A percentile compares a stretch with the other conserved stretches of the same genome.
Evolutionary conservation across 257 asterid genomes (phyloP).

Genomic region (Verbena officinalis): DNA sequence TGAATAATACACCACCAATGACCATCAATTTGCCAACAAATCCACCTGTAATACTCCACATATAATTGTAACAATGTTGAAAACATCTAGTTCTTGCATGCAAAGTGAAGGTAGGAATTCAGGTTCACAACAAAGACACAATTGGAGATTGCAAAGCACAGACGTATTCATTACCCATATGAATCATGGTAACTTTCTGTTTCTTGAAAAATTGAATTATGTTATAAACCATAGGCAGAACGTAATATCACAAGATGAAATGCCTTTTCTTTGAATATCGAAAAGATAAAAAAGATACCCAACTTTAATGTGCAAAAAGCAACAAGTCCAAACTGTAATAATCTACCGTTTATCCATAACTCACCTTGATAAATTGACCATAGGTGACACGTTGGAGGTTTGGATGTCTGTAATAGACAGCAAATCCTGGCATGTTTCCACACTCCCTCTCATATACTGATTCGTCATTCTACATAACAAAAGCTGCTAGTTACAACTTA

Average conservation of each 20-base stretch:
- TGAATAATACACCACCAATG: slow-evolving; percentile 12
- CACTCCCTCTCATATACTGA: slow-evolving; percentile 94
- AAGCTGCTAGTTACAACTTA: slow-evolving; percentile 12
- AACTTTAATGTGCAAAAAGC: not conserved
- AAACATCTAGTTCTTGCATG: not conserved
- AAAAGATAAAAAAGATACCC: slow-evolving; percentile 1
- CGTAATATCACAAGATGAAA: not conserved
- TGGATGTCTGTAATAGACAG: slow-evolving; percentile 95
- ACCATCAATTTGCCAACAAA: not conserved
- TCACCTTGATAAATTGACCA: slow-evolving; percentile 93
- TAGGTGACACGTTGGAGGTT: slow-evolving; percentile 97
- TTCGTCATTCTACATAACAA: slow-evolving; percentile 75
- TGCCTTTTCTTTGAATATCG: not conserved
- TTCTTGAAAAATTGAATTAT: not conserved
- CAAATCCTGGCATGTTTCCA: slow-evolving; percentile 99
- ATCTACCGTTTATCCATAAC: slow-evolving; percentile 29
- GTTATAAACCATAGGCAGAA: slow-evolving; percentile 5
- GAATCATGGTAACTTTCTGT: not conserved
- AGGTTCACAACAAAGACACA: not conserved
- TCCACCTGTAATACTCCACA: not conserved
- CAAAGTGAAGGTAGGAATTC: too few species aligned
- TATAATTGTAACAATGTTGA: not conserved
- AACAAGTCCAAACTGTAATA: slow-evolving; percentile 5
- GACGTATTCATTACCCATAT: not conserved
- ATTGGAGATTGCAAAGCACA: not conserved